Evolutionary conservation across 2,329 filamentous ascomycete genomes (phyloP), one percentile per base, ranked within the genome.

Genomic region (Lecanicillium sp.): DNA sequence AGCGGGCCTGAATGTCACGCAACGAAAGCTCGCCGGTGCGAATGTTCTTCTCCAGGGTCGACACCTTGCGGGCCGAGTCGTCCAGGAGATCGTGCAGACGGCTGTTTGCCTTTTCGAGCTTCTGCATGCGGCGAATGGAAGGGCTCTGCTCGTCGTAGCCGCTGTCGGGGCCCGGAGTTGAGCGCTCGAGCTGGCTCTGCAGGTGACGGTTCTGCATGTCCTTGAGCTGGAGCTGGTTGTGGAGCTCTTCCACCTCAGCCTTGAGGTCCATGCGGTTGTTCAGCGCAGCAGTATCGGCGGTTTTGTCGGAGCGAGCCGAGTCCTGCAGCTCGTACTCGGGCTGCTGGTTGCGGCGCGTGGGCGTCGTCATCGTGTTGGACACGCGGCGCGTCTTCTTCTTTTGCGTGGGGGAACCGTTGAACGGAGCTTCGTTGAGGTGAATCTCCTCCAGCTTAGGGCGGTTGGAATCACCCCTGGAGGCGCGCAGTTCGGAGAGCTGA

Each of bases 161-260:
- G 63, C 73, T 80, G 29, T 87, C 84, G 20, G 77, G 77, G 5
- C 68, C 69, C 3, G 84, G 80, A 0, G 80, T 83, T 9, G 70
- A 71, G 39, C 86, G 81, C 32, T 91, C 86, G 35, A 96, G 71
- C 62, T 96, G 90, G 60, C 81, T 90, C 62, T 95, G 87, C 5
- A 97, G 79, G 60, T 97, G 90, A 27, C 87, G 83, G 66, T 95
- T 96, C 58, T 94, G 87, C 88, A 97, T 95, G 65, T 96, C 86
- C 4, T 86, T 84, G 63, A 97, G 81, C 61, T 97, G 91, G 44
- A 97, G 78, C 63, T 95, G 89, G 62, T 94, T 96, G 63, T 96
- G 91, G 21, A 95, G 76, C 65, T 95, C 84, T 63, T 97, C 91
- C 11, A 96, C 75, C 59, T 97, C 90, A 3, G 88, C 80, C 60